A percentile compares a stretch with the other conserved stretches of the same genome.
Evolutionary conservation across 495 filamentous ascomycete genomes (phyloP).

Genomic region (Neurospora sp.): DNA sequence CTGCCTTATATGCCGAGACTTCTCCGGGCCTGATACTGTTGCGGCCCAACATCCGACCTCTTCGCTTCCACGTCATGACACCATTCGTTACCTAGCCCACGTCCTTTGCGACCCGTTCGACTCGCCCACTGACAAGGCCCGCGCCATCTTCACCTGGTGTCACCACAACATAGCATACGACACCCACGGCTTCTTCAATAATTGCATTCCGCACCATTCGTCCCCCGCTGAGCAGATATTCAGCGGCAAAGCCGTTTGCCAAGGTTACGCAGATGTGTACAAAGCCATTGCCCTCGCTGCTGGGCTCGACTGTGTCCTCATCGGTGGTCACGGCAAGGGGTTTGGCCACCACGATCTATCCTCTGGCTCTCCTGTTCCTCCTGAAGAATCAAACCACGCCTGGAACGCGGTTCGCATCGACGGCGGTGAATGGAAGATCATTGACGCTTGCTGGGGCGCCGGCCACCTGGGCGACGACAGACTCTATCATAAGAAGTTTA

Average conservation of each 20-base stretch:
- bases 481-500: slow-evolving; percentile 59
- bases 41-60: slow-evolving; percentile 67
- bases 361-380: slow-evolving; percentile 48
- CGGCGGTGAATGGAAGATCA: slow-evolving; percentile 76
- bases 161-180: slow-evolving; percentile 93
- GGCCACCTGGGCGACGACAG: slow-evolving; percentile 43
- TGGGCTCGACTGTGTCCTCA: slow-evolving; percentile 60
- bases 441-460: slow-evolving; percentile 91
- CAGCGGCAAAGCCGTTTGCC: slow-evolving; percentile 76
- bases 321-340: slow-evolving; percentile 81
- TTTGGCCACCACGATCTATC: slow-evolving; percentile 52
- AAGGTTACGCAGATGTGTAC: slow-evolving; percentile 84
- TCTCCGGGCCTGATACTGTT: slow-evolving; percentile 66
- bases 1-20: slow-evolving; percentile 82
- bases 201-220: slow-evolving; percentile 44
- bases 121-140: slow-evolving; percentile 78
- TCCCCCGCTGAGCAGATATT: slow-evolving; percentile 58
- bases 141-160: slow-evolving; percentile 87
- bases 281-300: slow-evolving; percentile 59
- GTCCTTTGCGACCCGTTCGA: slow-evolving; percentile 71
- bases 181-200: slow-evolving; percentile 61
- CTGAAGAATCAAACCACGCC: slow-evolving; percentile 53
- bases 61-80: slow-evolving; percentile 53
- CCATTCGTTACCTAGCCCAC: slow-evolving; percentile 57
- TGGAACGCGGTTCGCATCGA: slow-evolving; percentile 93